Conservation (phyloP, 106 monocot genomes). For the Acorus calamus region DNA sequence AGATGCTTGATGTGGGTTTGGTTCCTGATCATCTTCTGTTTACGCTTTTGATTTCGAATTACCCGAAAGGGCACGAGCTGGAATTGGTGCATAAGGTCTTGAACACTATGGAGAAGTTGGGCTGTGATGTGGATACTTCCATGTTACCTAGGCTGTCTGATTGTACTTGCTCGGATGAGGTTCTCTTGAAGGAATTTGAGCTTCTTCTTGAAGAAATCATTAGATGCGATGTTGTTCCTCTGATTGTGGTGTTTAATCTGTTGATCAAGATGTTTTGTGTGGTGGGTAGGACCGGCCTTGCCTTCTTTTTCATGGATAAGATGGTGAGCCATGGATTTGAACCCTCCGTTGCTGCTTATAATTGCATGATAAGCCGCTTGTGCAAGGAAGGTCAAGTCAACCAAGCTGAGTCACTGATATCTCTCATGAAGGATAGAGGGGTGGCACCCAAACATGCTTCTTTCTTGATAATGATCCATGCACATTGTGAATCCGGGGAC, state of each 20-base stretch:
- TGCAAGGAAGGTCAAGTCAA: constrained; percentile 19
- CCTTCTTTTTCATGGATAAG: constrained; percentile 22
- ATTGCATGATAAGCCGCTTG: constrained; percentile 23
- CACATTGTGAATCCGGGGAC: constrained; percentile 17
- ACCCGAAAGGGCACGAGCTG: constrained; percentile 7
- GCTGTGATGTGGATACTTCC: constrained; percentile 4
- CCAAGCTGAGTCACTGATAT: constrained; percentile 15
- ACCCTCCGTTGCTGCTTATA: constrained; percentile 26
- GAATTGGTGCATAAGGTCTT: constrained; percentile 18
- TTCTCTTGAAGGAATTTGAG: constrained; percentile 11
- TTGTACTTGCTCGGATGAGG: constrained; percentile 10
- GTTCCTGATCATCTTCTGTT: constrained; percentile 36
- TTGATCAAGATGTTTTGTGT: constrained; percentile 19
- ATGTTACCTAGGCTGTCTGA: constrained; percentile 5
- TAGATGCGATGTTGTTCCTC: constrained; percentile 22
- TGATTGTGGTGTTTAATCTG: constrained; percentile 20
- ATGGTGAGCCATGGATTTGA: constrained; percentile 23
- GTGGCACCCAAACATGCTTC: constrained; percentile 15
- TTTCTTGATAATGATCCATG: constrained; percentile 25
- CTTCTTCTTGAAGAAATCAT: constrained; percentile 24
- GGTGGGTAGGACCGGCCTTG: constrained; percentile 20
- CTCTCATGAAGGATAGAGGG: constrained; percentile 14
- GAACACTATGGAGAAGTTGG: constrained; percentile 23
- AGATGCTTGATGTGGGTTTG: constrained; percentile 24
- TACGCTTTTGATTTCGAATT: constrained; percentile 14